Evolutionary conservation across 345 rosid genomes (phyloP).

Genomic region (Corchorus capsularis): DNA sequence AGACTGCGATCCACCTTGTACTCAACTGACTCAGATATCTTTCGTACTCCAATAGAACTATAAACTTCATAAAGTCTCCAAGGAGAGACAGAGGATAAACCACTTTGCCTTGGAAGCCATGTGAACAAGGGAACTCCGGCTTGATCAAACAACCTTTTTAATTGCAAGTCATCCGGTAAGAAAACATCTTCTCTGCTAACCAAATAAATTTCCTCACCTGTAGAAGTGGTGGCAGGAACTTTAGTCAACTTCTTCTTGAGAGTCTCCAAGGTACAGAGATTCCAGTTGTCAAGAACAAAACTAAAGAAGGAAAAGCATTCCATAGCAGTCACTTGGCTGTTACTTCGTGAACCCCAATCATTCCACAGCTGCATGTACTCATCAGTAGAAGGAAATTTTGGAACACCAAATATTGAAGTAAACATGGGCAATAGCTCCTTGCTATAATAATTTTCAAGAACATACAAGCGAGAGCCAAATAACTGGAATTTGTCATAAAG

Average conservation of each 20-base stretch:
- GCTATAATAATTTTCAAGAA: background rate
- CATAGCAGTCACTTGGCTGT: background rate
- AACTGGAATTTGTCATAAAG: background rate
- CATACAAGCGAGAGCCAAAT: background rate
- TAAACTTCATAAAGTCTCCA: background rate
- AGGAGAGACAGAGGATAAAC: background rate
- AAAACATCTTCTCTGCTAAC: constrained; percentile 21
- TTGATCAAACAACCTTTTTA: constrained; percentile 1
- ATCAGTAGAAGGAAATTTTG: background rate
- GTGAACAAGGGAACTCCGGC: constrained; percentile 12
- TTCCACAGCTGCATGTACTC: constrained; percentile 1
- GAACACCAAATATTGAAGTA: background rate
- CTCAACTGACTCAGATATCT: too few relatives aligned
- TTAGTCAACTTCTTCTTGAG: background rate
- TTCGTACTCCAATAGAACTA: too few relatives aligned
- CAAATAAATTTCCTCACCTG: constrained; percentile 19
- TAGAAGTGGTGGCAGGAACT: background rate
- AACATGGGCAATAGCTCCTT: too few relatives aligned
- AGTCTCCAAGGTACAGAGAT: background rate
- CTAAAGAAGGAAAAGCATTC: background rate
- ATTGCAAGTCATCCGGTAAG: constrained; percentile 19
- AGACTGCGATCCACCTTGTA: too few relatives aligned
- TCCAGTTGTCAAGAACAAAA: constrained; percentile 1
- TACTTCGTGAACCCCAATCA: background rate
- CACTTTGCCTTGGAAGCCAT: background rate